Evolutionary conservation across 371 early-diverging fungal species (phyloP).

Genomic region (Nematocida sp.): DNA sequence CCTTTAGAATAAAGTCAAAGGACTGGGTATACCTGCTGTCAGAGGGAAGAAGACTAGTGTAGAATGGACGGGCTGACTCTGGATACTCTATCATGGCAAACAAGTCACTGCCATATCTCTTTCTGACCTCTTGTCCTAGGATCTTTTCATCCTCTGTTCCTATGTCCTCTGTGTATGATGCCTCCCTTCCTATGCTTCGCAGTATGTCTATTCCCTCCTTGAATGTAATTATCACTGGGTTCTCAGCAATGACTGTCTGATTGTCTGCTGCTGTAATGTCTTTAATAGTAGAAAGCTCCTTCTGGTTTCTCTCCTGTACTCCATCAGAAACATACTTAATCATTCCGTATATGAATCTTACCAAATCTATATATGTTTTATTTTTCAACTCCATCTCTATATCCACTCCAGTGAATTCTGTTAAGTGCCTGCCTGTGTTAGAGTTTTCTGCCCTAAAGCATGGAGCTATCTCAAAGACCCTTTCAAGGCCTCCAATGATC

Average conservation of each 20-base stretch:
- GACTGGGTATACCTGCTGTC: constrained; percentile 86
- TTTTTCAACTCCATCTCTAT: constrained; percentile 92
- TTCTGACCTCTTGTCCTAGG: constrained; percentile 85
- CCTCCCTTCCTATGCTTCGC: constrained; percentile 80
- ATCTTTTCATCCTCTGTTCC: constrained; percentile 84
- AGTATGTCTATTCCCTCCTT: constrained; percentile 85
- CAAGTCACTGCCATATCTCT: constrained; percentile 92
- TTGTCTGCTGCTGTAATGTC: constrained; percentile 87
- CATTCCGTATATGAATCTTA: constrained; percentile 82
- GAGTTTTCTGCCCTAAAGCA: constrained; percentile 99
- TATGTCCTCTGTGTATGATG: constrained; percentile 75
- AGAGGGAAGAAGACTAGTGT: constrained; percentile 81
- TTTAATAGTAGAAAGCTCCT: constrained; percentile 78
- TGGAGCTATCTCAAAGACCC: constrained; percentile 96
- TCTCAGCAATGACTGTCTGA: constrained; percentile 79
- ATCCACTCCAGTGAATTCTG: constrained; percentile 98
- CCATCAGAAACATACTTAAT: constrained; percentile 73
- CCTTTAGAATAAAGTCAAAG: constrained; percentile 98
- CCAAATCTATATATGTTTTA: constrained; percentile 91
- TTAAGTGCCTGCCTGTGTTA: constrained; percentile 96
- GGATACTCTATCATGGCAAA: constrained; percentile 99
- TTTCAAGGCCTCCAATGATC: constrained; percentile 90
- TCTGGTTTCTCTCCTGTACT: constrained; percentile 81
- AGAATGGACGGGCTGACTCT: constrained; percentile 88
- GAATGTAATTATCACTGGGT: constrained; percentile 82